Evolutionary conservation across 163 green algal genomes (phyloP), one percentile per base, ranked within the genome.

Genomic region (Volvox carteri): DNA sequence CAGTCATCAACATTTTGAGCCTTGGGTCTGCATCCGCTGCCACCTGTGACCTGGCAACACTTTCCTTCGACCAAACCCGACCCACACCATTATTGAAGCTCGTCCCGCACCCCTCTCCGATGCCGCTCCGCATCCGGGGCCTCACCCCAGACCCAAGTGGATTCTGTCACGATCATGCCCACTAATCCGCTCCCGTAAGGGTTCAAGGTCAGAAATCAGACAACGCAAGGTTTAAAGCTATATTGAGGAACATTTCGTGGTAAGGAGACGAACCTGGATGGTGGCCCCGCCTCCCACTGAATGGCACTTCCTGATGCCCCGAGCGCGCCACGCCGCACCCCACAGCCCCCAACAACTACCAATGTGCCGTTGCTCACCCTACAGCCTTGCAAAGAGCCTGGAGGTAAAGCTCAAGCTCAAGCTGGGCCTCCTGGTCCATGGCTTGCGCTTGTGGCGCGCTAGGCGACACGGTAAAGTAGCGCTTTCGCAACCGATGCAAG

Each of bases 191-290:
- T 76, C 67, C 67, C 67, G 67, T 76, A 76, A 44, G 67, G 67
- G 46, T 76, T 79, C 60, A 79, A 79, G 72, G 72, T 62, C 72
- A 79, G 72, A 79, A 60, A 18, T 62, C 72, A 79, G 72, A 79
- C 42, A 62, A 79, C 72, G 72, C 72, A 79, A 79, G 42, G 72
- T 79, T 79, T 60, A 28, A 79, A 79, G 72, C 72, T 60, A 79
- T 79, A 79, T 79, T 79, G 72, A 79, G 72, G 72, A 79, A 79
- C 72, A 41, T 79, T 79, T 79, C 42, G 72, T 79, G 72, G 72
- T 62, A 79, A 79, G 42, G 72, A 79, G 72, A 79, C 72, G 72
- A 62, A 79, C 67, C 67, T 76, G 67, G 67, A 44, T 76, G 67
- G 67, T 44, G 28, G 28, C 67, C 28, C 67, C 67, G 67, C 28